phyloP scores from a whole-genome alignment of 192 early-diverging fungal genomes.

The Radiomyces spectabilis region DNA sequence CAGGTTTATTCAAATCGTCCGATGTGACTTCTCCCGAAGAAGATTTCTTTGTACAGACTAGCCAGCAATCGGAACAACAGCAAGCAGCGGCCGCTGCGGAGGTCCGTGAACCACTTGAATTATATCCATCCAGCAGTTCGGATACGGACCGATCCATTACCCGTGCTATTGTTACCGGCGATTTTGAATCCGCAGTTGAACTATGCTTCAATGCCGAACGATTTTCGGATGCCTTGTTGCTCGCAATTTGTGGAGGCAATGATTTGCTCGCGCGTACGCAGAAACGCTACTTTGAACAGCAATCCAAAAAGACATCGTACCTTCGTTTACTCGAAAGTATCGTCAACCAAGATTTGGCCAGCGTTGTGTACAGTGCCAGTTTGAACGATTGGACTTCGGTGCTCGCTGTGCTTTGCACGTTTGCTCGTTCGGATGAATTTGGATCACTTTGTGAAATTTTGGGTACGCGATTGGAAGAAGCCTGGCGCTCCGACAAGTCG shows the following conservation, averaged over 20 bases:
- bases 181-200: conserved; percentile 88
- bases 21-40: conserved; percentile 1
- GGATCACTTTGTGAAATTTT: conserved; percentile 59
- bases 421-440: conserved; percentile 82
- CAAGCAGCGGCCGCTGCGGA: too few species aligned
- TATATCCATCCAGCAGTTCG: conserved; percentile 49
- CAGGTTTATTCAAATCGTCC: conserved; percentile 5
- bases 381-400: conserved; percentile 90
- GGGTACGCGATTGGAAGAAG: conserved; percentile 52
- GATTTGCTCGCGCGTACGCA: conserved; percentile 22
- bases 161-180: conserved; percentile 77
- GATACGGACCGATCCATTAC: conserved; percentile 82
- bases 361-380: conserved; percentile 70
- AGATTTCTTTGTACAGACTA: conserved; percentile 5
- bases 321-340: conserved; percentile 80
- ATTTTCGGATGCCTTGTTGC: conserved; percentile 56
- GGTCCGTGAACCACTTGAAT: conserved; percentile 33
- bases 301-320: conserved; percentile 62
- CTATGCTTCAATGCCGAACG: conserved; percentile 77
- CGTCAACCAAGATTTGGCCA: conserved; percentile 68
- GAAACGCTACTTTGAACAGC: conserved; percentile 72
- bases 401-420: conserved; percentile 89
- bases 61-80: neutral
- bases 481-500: conserved; percentile 11
- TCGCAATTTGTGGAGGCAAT: conserved; percentile 81